Evolutionary conservation across 371 early-diverging fungal species (phyloP), one percentile per base, ranked within the genome.

Genomic region (Rhizopus stolonifer): DNA sequence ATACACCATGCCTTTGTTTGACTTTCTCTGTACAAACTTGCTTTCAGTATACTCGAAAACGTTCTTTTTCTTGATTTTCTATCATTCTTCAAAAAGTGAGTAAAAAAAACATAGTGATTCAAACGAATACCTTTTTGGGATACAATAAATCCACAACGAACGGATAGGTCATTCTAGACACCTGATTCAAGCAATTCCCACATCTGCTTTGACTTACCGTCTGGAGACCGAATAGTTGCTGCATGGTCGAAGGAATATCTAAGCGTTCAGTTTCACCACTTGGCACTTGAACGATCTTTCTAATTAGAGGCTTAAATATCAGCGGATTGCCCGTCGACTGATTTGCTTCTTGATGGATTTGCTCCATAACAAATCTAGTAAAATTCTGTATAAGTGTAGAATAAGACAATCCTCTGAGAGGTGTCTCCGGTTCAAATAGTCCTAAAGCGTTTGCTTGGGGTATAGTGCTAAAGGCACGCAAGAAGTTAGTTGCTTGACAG

Each of bases 401-500:
- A 60, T 90, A 92, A 13, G 86, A 73, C 3, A 78, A 65, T 14
- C 70, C 67, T 11, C 70, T 64, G n/a, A 81, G 74, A 0, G 88
- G 84, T 2, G 79, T 73, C 39, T 90, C 90, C 4, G 91, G 88
- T 54, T 94, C 94, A 56, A 95, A 85, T 4, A 96, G 69, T 0
- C 90, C 93, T 33, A 94, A 64, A 0, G 92, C 93, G 1, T 48
- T 72, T 86, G 88, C 92, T 77, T 94, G 91, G 0, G 91, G 90
- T 22, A 90, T 84, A 5, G 84, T 87, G 46, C 85, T 82, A 56
- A 97, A 86, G 0, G 88, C 90, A 0, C 88, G 69, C 44, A 95
- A 71, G 44, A 96, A 91, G 61, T 93, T 95, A 6, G 92, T 80
- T 3, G 98, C 98, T 50, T 96, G 96, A 64, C 98, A 97, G 54